Evolutionary conservation across 1,284 basidiomycete species (phyloP).

Genomic region (Serendipita sp.): DNA sequence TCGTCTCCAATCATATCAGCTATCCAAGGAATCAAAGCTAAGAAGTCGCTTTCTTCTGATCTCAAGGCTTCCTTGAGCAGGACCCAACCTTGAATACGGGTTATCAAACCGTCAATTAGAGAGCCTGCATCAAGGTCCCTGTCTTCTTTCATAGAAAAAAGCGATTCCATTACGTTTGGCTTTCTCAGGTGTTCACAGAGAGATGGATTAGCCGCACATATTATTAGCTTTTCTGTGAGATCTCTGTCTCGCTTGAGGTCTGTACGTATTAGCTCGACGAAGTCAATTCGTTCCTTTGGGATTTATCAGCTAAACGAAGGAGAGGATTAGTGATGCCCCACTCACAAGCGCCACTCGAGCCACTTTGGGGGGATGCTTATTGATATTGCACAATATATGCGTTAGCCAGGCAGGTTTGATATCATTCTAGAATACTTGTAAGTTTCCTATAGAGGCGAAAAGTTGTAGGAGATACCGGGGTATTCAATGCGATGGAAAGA

Average conservation of each 20-base stretch:
- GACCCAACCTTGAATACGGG: conserved; percentile 44
- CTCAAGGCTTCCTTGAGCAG: conserved; percentile 46
- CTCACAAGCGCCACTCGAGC: background rate
- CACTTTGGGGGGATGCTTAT: background rate
- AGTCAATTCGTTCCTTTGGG: background rate
- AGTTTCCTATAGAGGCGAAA: background rate
- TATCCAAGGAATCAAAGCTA: conserved; percentile 32
- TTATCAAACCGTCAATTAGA: conserved; percentile 23
- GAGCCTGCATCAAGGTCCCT: background rate
- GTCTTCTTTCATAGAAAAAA: conserved; percentile 20
- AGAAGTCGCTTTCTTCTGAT: conserved; percentile 33
- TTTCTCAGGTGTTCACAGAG: conserved; percentile 8
- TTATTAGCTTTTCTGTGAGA: conserved; percentile 8
- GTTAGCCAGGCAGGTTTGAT: background rate
- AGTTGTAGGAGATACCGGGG: background rate
- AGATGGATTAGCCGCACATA: conserved; percentile 11
- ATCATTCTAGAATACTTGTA: background rate
- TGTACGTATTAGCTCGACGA: background rate
- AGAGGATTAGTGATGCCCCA: background rate
- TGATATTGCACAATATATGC: background rate
- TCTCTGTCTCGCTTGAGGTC: background rate
- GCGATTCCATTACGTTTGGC: conserved; percentile 3
- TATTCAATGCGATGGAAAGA: background rate
- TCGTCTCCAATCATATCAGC: conserved; percentile 48
- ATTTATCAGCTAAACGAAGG: background rate